These are phyloP conservation scores for Globisporangium parvum DNA, from an alignment of 352 stramenopile genomes.

Conservation along the genomic window DNA sequence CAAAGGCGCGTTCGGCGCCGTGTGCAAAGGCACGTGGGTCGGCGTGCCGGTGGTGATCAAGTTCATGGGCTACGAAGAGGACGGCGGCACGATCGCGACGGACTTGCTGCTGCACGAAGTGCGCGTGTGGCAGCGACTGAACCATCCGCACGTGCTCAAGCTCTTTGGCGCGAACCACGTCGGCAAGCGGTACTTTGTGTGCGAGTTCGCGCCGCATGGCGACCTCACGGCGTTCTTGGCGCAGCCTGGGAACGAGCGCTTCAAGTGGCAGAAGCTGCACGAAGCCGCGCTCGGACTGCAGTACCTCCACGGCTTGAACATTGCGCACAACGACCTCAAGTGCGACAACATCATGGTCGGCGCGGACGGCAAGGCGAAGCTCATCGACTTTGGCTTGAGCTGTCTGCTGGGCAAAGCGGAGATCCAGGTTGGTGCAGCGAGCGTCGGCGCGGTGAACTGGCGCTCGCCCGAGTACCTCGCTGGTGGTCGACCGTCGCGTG, in stretches of 20 bases:
- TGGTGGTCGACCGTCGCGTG: background rate
- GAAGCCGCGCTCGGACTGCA: slow-evolving; percentile 2
- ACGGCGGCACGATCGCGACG: background rate
- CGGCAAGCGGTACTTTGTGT: background rate
- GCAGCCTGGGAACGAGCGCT: background rate
- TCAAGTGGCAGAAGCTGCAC: slow-evolving; percentile 1
- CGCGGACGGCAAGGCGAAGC: slow-evolving; percentile 15
- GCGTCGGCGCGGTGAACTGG: background rate
- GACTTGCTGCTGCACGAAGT: background rate
- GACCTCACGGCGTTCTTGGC: background rate
- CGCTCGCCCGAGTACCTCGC: slow-evolving; percentile 2
- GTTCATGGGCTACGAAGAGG: background rate
- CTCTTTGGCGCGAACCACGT: background rate
- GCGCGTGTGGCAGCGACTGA: background rate
- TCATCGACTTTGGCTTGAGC: slow-evolving; percentile 24
- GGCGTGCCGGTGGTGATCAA: background rate
- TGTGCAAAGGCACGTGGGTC: background rate
- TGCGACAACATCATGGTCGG: slow-evolving; percentile 23
- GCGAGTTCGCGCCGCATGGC: background rate
- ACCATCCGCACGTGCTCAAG: background rate
- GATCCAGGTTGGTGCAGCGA: background rate
- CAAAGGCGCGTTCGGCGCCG: background rate
- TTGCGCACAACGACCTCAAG: slow-evolving; percentile 20
- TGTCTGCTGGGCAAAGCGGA: background rate
- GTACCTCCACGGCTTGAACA: background rate